Evolutionary conservation across 2,329 filamentous ascomycete species (phyloP).

Genomic region (Fusarium sublunatum): DNA sequence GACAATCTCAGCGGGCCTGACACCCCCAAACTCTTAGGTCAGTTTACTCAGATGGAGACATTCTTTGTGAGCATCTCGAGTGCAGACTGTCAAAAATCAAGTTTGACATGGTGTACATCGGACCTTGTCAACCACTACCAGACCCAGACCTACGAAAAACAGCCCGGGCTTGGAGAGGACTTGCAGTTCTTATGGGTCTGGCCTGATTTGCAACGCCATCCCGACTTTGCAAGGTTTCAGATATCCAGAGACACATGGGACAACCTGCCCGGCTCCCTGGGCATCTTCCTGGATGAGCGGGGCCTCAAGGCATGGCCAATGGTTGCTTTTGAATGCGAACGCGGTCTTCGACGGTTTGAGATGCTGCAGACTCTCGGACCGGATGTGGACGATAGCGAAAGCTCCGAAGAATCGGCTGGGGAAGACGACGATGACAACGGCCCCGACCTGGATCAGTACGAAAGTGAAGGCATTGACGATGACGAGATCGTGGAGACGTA

Average conservation of each 20-base stretch:
- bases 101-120: constrained; percentile 50
- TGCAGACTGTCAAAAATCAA: constrained; percentile 8
- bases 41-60: constrained; percentile 44
- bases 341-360: constrained; percentile 33
- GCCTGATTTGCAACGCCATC: constrained; percentile 49
- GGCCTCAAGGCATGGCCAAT: constrained; percentile 47
- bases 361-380: constrained; percentile 23
- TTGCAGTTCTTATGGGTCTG: constrained; percentile 47
- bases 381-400: constrained; percentile 22
- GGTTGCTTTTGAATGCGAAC: constrained; percentile 44
- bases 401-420: constrained; percentile 24
- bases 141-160: constrained; percentile 44
- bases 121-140: constrained; percentile 46
- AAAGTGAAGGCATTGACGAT: constrained; percentile 56
- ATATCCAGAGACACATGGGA: constrained; percentile 28
- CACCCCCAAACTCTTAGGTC: constrained; percentile 2
- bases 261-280: constrained; percentile 7
- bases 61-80: constrained; percentile 42
- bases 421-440: constrained; percentile 35
- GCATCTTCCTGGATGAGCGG: constrained; percentile 4
- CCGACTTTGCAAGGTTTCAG: constrained; percentile 46
- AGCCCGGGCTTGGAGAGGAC: constrained; percentile 42
- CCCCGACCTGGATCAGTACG: constrained; percentile 49
- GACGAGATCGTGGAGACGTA: constrained; percentile 44
- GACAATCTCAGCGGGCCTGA: not conserved